Percentiles rank a stretch among this genome's conserved stretches.
These are phyloP conservation scores for Sporothrix schenckii DNA, from an alignment of 2,329 filamentous ascomycete species.

Conservation along the genomic window DNA sequence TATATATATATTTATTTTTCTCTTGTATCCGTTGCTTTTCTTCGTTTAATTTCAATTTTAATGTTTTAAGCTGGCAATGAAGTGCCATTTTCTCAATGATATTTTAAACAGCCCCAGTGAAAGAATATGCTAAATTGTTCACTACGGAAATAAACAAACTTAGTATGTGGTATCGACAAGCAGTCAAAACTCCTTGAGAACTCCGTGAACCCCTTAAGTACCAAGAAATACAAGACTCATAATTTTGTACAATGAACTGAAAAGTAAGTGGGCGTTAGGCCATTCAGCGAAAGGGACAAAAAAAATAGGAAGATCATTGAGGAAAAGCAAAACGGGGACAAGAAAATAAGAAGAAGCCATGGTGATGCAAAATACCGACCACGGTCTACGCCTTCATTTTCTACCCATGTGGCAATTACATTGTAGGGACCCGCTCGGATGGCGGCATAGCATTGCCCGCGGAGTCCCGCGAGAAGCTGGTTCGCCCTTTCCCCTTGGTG, in stretches of 20 bases:
- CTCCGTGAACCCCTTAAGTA: neutral
- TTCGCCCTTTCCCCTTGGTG: conserved; percentile 51
- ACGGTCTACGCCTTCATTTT: neutral
- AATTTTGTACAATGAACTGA: neutral
- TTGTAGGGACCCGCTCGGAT: conserved; percentile 55
- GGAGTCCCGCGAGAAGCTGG: conserved; percentile 49
- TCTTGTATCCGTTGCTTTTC: no score
- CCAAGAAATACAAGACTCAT: no score
- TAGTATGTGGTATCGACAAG: conserved; percentile 1
- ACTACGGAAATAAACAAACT: neutral
- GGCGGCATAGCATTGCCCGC: conserved; percentile 56
- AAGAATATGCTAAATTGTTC: no score
- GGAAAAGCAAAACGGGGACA: neutral
- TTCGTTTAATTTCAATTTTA: no score
- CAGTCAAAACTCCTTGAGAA: neutral
- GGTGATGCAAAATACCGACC: neutral
- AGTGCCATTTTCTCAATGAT: no score
- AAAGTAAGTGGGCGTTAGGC: neutral
- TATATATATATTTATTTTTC: no score
- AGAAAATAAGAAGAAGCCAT: no score
- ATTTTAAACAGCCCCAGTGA: no score
- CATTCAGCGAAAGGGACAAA: neutral
- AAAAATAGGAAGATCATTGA: neutral
- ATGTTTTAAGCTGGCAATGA: no score
- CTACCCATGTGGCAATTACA: conserved; percentile 18